Conservation (phyloP, 352 stramenopile genomes). For the Globisporangium cystogenes region DNA sequence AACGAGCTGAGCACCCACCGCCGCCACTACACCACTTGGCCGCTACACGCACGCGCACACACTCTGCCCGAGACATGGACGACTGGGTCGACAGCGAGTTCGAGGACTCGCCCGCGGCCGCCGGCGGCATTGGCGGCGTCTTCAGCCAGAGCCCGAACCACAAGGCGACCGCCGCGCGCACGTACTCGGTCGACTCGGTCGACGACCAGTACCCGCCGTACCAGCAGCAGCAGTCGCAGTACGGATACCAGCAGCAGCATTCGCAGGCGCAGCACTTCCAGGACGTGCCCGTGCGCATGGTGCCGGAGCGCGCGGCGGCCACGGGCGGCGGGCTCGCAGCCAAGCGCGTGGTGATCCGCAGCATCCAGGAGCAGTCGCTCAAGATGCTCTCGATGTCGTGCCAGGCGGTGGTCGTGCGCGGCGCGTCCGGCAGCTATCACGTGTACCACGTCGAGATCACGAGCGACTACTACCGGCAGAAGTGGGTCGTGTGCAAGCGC, state of each 20-base stretch:
- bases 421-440: slow-evolving; percentile 73
- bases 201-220: slow-evolving; percentile 14
- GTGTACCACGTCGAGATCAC: slow-evolving; percentile 85
- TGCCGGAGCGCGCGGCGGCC: slow-evolving; percentile 24
- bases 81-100: slow-evolving; percentile 73
- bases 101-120: slow-evolving; percentile 58
- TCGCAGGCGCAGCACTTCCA: slow-evolving; percentile 28
- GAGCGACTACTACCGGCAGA: slow-evolving; percentile 87
- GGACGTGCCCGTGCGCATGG: slow-evolving; percentile 48
- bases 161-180: slow-evolving; percentile 18
- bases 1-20: no score
- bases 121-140: slow-evolving; percentile 63
- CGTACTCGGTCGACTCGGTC: slow-evolving; percentile 31
- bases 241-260: slow-evolving; percentile 10
- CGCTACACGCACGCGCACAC: no score
- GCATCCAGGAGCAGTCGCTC: slow-evolving; percentile 77
- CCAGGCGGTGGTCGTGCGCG: slow-evolving; percentile 71
- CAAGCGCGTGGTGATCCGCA: slow-evolving; percentile 65
- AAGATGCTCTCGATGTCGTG: slow-evolving; percentile 65
- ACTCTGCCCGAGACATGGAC: no score
- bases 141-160: slow-evolving; percentile 71
- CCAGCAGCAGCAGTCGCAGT: slow-evolving; percentile 11
- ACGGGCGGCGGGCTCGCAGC: slow-evolving; percentile 30
- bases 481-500: slow-evolving; percentile 86
- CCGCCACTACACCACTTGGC: no score